Base-by-base conservation (phyloP, 2,329 filamentous ascomycete genomes). In the Penicillium verrucosum region DNA sequence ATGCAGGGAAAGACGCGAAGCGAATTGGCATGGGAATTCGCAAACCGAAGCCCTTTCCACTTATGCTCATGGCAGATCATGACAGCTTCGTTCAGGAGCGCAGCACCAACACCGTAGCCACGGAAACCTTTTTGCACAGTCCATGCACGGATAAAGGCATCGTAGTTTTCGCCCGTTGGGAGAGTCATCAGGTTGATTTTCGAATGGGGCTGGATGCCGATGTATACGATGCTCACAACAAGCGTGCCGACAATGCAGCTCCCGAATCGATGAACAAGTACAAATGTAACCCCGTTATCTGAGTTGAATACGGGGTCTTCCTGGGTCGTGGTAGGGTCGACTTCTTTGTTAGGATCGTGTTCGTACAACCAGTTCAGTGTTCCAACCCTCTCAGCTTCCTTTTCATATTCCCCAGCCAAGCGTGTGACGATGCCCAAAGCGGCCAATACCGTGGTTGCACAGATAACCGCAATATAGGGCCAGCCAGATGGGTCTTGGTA, bases 1-100 rank as follows among this genome's bases (percentile, higher is more conserved):
- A 25, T 9, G 12, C 77, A 76, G 14, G 86, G 85, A 50, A 91
- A 72, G 3, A 90, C 70, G 70, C 83, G 81, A 57, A 75, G 75
- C 61, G 86, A 85, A 81, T 93, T 91, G 43, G 89, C 90, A 78
- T 96, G 91, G 62, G 89, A 85, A 51, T 81, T 77, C 7, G 88
- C 89, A 71, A 96, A 95, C 56, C 85, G 80, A 2, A 83, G 84
- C 34, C 85, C 85, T 57, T 83, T 83, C 41, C 89, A 89, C 56
- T 88, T 88, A 67, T 82, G 83, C 72, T 86, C 85, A 64, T 83
- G 82, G 58, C 88, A 87, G 53, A 88, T 72, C 55, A 81, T 80
- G 2, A 92, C 85, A 1, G 89, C 90, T 64, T 89, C 88, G 63
- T 88, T 83, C 46, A 96, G 78, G 66, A 96, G 75, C 32, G 86